These are phyloP conservation scores for Suhomyces xylopsoci DNA, from an alignment of 805 yeast genomes.

Conservation along the genomic window DNA sequence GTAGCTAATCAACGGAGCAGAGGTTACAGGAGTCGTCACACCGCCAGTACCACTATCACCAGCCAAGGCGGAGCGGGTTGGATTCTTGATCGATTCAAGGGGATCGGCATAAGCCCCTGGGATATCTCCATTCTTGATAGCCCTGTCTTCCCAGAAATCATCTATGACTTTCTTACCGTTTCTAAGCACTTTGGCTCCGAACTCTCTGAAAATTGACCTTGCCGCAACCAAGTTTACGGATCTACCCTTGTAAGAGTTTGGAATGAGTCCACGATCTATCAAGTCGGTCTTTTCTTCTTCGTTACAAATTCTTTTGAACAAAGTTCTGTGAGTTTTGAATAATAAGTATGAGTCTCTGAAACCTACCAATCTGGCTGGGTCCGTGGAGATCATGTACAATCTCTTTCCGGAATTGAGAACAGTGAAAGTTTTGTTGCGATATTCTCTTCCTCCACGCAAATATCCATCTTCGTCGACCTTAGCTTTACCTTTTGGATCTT, in stretches of 20 bases:
- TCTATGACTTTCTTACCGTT: conserved; percentile 80
- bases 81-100: conserved; percentile 39
- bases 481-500: conserved; percentile 73
- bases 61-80: conserved; percentile 1
- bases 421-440: conserved; percentile 66
- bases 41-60: conserved; percentile 11
- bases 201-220: conserved; percentile 81
- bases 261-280: conserved; percentile 76
- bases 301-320: conserved; percentile 69
- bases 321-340: conserved; percentile 78
- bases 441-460: conserved; percentile 69
- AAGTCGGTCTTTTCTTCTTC: conserved; percentile 81
- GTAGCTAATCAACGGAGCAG: conserved; percentile 40
- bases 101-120: conserved; percentile 75
- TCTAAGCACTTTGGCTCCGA: conserved; percentile 79
- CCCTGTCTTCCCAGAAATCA: conserved; percentile 78
- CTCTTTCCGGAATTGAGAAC: conserved; percentile 64
- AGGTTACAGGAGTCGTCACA: conserved; percentile 34
- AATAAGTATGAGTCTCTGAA: conserved; percentile 87
- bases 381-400: conserved; percentile 88
- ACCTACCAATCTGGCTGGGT: conserved; percentile 93
- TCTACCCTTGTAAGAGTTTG: conserved; percentile 87
- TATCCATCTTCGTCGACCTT: conserved; percentile 70
- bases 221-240: conserved; percentile 90
- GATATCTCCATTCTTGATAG: conserved; percentile 57